Conservation (phyloP, 139 green algal genomes). For the Choricystis sp. region DNA sequence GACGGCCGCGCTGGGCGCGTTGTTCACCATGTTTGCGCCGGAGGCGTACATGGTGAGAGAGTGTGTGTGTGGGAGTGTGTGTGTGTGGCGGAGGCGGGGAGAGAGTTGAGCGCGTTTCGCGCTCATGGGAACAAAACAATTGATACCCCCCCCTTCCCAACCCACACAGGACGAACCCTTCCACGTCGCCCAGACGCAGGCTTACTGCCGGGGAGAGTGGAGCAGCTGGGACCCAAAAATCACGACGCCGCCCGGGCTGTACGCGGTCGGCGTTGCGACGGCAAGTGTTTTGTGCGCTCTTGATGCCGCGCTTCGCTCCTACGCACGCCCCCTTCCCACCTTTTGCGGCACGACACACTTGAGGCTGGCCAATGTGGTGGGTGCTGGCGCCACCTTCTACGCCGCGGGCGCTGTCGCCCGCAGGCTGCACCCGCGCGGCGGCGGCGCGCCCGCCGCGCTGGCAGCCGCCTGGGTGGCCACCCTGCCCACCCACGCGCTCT, state of each 20-base stretch:
- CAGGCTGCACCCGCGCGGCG: constrained; percentile 11
- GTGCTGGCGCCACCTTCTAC: constrained; percentile 25
- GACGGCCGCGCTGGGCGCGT: too few species aligned
- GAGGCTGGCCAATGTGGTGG: constrained; percentile 37
- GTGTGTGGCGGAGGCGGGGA: not conserved
- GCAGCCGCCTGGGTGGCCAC: not conserved
- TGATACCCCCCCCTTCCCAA: not conserved
- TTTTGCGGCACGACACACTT: constrained; percentile 35
- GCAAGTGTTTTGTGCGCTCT: constrained; percentile 1
- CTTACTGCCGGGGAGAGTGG: constrained; percentile 61
- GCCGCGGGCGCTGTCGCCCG: constrained; percentile 13
- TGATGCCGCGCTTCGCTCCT: not conserved
- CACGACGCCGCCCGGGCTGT: constrained; percentile 85
- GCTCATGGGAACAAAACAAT: not conserved
- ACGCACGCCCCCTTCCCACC: not conserved
- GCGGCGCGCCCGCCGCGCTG: not conserved
- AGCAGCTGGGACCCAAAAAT: constrained; percentile 79
- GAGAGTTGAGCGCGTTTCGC: not conserved
- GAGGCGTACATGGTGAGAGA: constrained; percentile 26
- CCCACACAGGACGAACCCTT: constrained; percentile 78
- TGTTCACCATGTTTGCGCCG: constrained; percentile 9
- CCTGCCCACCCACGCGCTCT: constrained; percentile 61
- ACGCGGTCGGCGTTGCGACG: constrained; percentile 32
- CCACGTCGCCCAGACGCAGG: constrained; percentile 71
- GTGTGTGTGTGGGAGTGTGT: too few species aligned